Conservation (phyloP, 306 rosid species). For the Oxytropis ochrocephala region DNA sequence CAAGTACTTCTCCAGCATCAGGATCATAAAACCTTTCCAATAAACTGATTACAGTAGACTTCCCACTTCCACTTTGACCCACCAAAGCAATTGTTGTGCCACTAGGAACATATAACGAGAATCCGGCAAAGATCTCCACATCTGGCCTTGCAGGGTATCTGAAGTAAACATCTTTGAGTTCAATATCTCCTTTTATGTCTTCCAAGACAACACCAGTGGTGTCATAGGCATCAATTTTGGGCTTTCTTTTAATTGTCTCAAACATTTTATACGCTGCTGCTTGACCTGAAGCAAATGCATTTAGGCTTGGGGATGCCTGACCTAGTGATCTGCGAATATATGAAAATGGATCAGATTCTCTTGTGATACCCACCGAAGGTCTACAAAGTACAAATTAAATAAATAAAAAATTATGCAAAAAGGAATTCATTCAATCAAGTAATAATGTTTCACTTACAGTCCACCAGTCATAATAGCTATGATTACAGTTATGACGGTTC, state of each 20-base stretch:
- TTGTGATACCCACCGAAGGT: not conserved
- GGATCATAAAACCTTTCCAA: conserved; percentile 91
- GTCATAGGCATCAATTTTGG: conserved; percentile 64
- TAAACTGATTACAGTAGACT: conserved; percentile 71
- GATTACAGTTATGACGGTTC: conserved; percentile 57
- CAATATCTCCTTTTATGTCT: conserved; percentile 65
- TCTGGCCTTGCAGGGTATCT: conserved; percentile 80
- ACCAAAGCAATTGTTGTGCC: conserved; percentile 80
- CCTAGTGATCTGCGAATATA: conserved; percentile 53
- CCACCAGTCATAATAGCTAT: conserved; percentile 80
- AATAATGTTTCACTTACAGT: conserved; percentile 41
- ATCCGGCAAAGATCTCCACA: conserved; percentile 68
- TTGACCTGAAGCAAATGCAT: conserved; percentile 78
- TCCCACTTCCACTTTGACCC: conserved; percentile 96
- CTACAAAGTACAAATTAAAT: too few species aligned
- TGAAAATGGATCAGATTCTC: not conserved
- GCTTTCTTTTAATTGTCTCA: conserved; percentile 62
- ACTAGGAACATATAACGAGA: conserved; percentile 56
- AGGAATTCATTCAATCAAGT: not conserved
- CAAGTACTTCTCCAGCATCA: conserved; percentile 65
- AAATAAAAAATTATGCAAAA: too few species aligned
- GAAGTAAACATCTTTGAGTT: conserved; percentile 67
- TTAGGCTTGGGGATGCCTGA: conserved; percentile 68
- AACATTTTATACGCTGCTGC: conserved; percentile 94
- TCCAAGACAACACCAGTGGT: conserved; percentile 48